Base-by-base conservation (phyloP, 352 stramenopile species). In the Pythium coloratum region DNA sequence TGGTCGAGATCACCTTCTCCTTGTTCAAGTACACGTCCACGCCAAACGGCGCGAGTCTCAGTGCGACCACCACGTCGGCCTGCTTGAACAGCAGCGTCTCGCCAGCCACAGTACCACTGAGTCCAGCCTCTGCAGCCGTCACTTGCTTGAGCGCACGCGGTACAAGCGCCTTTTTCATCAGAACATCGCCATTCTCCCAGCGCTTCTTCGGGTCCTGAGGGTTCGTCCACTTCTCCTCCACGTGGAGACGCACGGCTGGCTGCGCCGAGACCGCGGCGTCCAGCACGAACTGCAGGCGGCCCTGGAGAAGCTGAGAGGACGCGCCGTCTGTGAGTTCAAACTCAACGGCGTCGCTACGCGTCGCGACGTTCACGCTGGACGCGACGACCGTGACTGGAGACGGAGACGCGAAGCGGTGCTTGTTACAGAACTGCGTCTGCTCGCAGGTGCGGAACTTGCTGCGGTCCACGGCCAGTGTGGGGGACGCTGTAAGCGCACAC, bases 371-470 rank as follows among this genome's bases (percentile, higher is more conserved):
- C 49, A 90, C 60, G 46, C 73, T 86, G n/a, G 63, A 51, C 3
- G 69, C 64, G 14, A 59, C 32, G 28, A 90, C 77, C 7, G 77
- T 55, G 58, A 77, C 86, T 33, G 67, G 73, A 49, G 65, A 47
- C 36, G 66, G 68, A 6, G 69, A 69, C 26, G 67, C 61, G 30
- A 81, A 78, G 61, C 84, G 86, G 62, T 83, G 83, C 62, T 81
- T 85, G 33, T 81, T 77, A 79, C 98, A 99, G 82, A 99, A 99
- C 16, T 95, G 90, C n/a, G 97, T 99, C 78, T 99, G 89, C 24
- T 88, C 75, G 72, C 98, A 99, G 24, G 92, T 99, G 49, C 97
- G 84, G 81, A 99, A 99, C 84, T 99, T 99, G 62, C 76, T 96
- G 70, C 90, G 85, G 78, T 99, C 98, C 13, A 99, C 98, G 9